Conservation (phyloP, 495 filamentous ascomycete genomes). For the Jackrogersella multiformis region DNA sequence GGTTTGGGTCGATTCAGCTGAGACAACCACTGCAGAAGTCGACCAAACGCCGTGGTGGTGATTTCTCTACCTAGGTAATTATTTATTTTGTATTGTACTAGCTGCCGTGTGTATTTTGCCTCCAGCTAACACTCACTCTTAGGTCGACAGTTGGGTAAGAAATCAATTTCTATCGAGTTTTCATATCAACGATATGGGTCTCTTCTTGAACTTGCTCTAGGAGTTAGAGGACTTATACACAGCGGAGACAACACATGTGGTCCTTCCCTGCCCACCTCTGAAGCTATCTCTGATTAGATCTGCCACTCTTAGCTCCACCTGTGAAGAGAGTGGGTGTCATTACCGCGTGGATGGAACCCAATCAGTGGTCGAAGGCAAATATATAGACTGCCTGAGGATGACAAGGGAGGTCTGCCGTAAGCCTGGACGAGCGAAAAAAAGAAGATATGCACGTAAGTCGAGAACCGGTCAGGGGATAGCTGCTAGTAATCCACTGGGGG, state of each 20-base stretch:
- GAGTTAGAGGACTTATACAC: neutral
- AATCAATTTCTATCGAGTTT: neutral
- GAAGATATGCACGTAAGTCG: slow-evolving; percentile 3
- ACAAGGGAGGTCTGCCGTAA: neutral
- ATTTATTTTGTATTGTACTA: neutral
- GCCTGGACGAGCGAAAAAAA: neutral
- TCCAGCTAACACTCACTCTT: neutral
- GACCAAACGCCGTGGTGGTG: neutral
- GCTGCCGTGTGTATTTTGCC: neutral
- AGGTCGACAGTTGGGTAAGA: neutral
- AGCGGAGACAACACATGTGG: neutral
- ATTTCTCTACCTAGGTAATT: neutral
- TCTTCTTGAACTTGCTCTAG: neutral
- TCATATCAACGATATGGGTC: neutral
- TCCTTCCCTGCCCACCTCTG: neutral
- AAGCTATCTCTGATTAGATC: neutral
- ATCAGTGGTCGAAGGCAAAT: neutral
- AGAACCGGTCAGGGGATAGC: neutral
- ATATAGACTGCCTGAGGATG: neutral
- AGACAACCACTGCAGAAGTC: neutral
- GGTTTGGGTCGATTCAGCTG: neutral
- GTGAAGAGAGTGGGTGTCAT: neutral
- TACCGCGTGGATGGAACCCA: slow-evolving; percentile 28
- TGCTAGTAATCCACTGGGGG: neutral
- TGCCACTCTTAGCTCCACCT: slow-evolving; percentile 5